Evolutionary conservation across 169 alveolate species (phyloP), one percentile per base, ranked within the genome.

Genomic region (Eimeria maxima): DNA sequence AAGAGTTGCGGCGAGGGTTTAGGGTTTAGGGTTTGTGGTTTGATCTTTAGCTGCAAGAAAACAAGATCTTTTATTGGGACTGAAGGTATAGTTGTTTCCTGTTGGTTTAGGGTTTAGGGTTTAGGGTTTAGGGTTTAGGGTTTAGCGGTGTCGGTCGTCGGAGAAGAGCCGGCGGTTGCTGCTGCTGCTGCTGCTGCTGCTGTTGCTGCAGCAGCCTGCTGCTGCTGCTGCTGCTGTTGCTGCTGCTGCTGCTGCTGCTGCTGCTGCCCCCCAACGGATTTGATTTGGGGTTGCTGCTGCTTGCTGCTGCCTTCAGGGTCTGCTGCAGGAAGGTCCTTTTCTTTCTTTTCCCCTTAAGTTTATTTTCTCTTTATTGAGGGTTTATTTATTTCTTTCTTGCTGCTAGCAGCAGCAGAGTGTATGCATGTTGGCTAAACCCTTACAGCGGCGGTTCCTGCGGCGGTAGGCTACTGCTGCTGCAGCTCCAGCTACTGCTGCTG

Each of bases 51-150:
- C 87, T 44, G 87, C 87, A 76, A 20, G 87, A 76, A 76, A 76
- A 44, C 33, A 29, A 76, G 57, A 33, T 33, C 87, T 76, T 44
- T 76, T 44, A 20, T 76, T 76, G 87, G 87, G 87, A 76, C 87
- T 76, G 63, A 60, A 76, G n/a, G 87, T 38, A n/a, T n/a, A n/a
- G n/a, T 60, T 76, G 57, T 33, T 76, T 76, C 47, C 53, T 76
- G 87, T 76, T 11, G 87, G 87, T 76, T 29, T 42, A 18, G 87
- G 87, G 87, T 76, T 33, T 44, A 42, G 80, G 80, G 80, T 69
- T 69, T 69, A 69, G 80, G 87, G 63, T 76, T 76, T 76, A 44
- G 87, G 87, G 87, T 76, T 33, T 76, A 76, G 87, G 87, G 87
- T 44, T 33, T 76, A 76, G 57, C 18, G 57, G 5, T 50, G 57